Percentiles rank a stretch among this genome's conserved stretches.
These are phyloP conservation scores for Dendrobium officinale DNA, from an alignment of 106 monocot genomes.

Conservation along the genomic window DNA sequence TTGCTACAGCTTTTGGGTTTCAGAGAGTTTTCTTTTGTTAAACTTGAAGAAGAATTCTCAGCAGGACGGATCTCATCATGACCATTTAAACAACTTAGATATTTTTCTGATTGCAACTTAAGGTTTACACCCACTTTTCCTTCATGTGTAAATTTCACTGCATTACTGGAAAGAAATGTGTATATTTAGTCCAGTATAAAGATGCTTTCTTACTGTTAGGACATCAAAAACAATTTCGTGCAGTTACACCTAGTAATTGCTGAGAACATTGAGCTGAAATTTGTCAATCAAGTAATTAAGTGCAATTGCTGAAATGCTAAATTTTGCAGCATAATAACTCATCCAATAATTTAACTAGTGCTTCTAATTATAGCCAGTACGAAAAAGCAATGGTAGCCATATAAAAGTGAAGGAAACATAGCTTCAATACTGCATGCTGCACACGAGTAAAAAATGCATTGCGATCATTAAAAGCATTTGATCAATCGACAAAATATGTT, in stretches of 20 bases:
- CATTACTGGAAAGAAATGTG: slow-evolving; percentile 49
- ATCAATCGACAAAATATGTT: background rate
- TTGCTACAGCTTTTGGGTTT: slow-evolving; percentile 17
- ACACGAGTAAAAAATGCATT: background rate
- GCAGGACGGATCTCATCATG: slow-evolving; percentile 3
- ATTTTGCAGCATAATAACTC: background rate
- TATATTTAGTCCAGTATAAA: background rate
- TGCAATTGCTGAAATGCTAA: background rate
- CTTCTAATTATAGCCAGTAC: background rate
- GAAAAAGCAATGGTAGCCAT: background rate
- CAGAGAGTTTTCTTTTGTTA: slow-evolving; percentile 12
- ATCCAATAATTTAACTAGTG: background rate
- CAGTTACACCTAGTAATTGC: background rate
- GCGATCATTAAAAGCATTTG: background rate
- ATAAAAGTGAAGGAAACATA: background rate
- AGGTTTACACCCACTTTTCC: slow-evolving; percentile 73
- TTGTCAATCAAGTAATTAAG: background rate
- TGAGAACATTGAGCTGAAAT: background rate
- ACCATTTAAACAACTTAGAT: slow-evolving; percentile 13
- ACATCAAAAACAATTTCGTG: background rate
- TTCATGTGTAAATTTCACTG: slow-evolving; percentile 74
- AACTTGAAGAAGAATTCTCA: slow-evolving; percentile 4
- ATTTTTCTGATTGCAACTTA: slow-evolving; percentile 29
- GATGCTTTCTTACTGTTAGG: background rate
- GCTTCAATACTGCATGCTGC: background rate